These are phyloP conservation scores for Aspergillus fischeri DNA, from an alignment of 2,329 filamentous ascomycete species.

Conservation along the genomic window DNA sequence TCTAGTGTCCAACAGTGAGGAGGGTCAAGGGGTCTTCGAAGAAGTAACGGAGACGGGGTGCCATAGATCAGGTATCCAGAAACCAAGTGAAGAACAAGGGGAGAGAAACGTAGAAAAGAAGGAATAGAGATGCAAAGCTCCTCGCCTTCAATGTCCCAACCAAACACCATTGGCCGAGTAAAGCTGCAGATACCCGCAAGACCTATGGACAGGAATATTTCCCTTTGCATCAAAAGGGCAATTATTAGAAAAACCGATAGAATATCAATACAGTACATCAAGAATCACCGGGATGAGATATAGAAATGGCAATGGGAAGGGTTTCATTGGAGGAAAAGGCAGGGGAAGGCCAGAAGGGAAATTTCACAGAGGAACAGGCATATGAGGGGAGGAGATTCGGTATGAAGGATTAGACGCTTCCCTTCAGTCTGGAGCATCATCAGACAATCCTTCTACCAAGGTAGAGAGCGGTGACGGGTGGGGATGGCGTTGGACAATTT, in stretches of 20 bases:
- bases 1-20: slow-evolving; percentile 1
- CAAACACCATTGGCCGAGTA: slow-evolving; percentile 11
- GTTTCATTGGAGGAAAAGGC: background rate
- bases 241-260: slow-evolving; percentile 16
- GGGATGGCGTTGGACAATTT: background rate
- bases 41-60: slow-evolving; percentile 17
- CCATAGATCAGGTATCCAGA: slow-evolving; percentile 19
- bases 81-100: slow-evolving; percentile 6
- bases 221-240: slow-evolving; percentile 12
- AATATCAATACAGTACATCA: slow-evolving; percentile 20
- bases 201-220: slow-evolving; percentile 8
- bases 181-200: slow-evolving; percentile 4
- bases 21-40: slow-evolving; percentile 5
- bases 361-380: background rate
- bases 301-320: background rate
- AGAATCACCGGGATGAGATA: slow-evolving; percentile 11
- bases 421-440: background rate
- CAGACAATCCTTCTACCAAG: background rate
- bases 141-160: slow-evolving; percentile 15
- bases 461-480: background rate
- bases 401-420: background rate
- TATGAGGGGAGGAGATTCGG: slow-evolving; percentile 1
- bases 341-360: background rate
- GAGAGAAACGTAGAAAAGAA: slow-evolving; percentile 12
- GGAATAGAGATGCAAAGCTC: slow-evolving; percentile 7